These are phyloP conservation scores for Eutrema yunnanense DNA, from an alignment of 345 rosid genomes.

Conservation along the genomic window DNA sequence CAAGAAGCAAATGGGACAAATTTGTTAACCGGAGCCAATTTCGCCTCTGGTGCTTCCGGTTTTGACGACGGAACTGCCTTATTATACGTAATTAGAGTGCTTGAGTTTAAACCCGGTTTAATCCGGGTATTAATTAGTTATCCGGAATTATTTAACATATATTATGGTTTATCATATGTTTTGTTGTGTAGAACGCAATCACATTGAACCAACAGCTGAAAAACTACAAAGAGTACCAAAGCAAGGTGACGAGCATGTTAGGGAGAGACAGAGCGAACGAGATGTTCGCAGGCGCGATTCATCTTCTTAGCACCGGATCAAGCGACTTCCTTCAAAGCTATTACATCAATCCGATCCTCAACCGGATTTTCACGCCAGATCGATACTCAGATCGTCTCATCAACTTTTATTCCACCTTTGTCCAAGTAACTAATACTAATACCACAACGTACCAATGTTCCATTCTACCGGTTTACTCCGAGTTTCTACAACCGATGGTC, in stretches of 20 bases:
- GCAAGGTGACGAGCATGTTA: slow-evolving; percentile 36
- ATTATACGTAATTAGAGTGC: slow-evolving; percentile 26
- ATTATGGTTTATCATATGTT: neutral
- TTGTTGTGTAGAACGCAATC: slow-evolving; percentile 50
- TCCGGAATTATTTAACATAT: neutral
- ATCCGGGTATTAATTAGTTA: neutral
- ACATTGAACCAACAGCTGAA: slow-evolving; percentile 58
- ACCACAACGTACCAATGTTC: neutral
- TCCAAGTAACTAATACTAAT: slow-evolving; percentile 39
- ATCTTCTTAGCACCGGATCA: slow-evolving; percentile 64
- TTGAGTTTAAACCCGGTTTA: neutral
- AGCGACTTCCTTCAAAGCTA: slow-evolving; percentile 90
- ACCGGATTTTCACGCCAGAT: slow-evolving; percentile 55
- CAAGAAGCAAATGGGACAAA: slow-evolving; percentile 44
- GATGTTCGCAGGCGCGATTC: slow-evolving; percentile 49
- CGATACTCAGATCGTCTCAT: slow-evolving; percentile 70
- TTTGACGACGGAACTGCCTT: slow-evolving; percentile 60
- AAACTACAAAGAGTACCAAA: slow-evolving; percentile 66
- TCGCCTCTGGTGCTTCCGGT: slow-evolving; percentile 88
- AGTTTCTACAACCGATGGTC: neutral
- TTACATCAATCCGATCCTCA: slow-evolving; percentile 75
- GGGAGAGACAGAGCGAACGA: slow-evolving; percentile 61
- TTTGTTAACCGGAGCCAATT: slow-evolving; percentile 76
- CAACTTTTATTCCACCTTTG: slow-evolving; percentile 44
- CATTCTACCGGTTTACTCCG: neutral